Evolutionary conservation across 2,329 filamentous ascomycete species (phyloP), one percentile per base, ranked within the genome.

Genomic region (Tetracladium maxilliforme): DNA sequence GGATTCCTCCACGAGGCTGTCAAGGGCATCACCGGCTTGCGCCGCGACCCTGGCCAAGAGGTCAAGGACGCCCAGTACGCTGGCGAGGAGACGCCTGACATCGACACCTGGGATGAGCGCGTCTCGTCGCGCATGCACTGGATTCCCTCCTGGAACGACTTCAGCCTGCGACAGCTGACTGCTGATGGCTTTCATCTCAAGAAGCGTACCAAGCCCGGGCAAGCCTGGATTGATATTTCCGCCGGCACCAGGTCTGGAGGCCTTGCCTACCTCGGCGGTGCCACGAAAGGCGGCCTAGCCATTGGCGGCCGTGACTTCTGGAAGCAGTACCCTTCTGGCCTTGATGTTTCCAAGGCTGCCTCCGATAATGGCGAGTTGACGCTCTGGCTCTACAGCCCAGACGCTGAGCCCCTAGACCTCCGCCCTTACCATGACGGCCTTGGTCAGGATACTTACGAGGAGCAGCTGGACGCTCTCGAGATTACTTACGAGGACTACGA

Each of bases 401-500:
- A 51, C 2, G 65, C 64, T 0, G 52, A 55, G 16, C 65, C 67
- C 0, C 45, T 73, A 25, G 69, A 73, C 19, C 43, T 70, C 4
- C 49, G 64, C 1, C 60, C 64, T 0, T 73, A 62, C 29, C 68
- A 73, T 23, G 65, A 73, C 31, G 62, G 64, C 0, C 41, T 73
- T 6, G 64, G 64, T 0, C 39, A 64, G 34, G 55, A 69, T 21
- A 63, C 55, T 1, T 74, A 70, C 30, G 51, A 48, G 1, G 54
- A 72, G 11, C 60, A 75, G 39, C 45, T 71, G 1, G 67, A 71
- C 30, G 70, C 65, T 2, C 52, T 73, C 0, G 56, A 70, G 14
- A 64, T 74, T 13, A 75, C 70, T 0, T 75, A 75, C 30, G 70
- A 75, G 30, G 69, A 74, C 31, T 74, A 56, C 31, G 66, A 74